These are phyloP conservation scores for Candida pseudofarinosa DNA, from an alignment of 805 yeast species.

Conservation along the genomic window DNA sequence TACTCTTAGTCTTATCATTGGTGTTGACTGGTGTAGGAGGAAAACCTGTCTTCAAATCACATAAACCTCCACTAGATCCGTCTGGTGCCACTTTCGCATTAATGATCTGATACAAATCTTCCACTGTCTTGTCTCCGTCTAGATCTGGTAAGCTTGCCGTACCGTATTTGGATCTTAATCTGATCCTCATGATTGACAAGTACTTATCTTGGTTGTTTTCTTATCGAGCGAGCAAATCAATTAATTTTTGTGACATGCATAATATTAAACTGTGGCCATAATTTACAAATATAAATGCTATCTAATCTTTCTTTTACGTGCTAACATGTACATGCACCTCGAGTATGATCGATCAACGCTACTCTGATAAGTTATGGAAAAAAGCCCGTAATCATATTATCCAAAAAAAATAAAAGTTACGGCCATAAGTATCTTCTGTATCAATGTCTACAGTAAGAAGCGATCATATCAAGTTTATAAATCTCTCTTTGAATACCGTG, in stretches of 20 bases:
- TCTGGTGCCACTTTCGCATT: background rate
- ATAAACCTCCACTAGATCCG: conserved; percentile 2
- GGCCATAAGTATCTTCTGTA: too few species aligned
- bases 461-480: too few species aligned
- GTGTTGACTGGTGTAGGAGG: conserved; percentile 52
- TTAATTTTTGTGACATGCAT: background rate
- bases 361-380: too few species aligned
- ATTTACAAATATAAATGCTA: too few species aligned
- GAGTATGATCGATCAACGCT: too few species aligned
- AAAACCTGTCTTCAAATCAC: conserved; percentile 48
- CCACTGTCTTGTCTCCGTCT: conserved; percentile 3
- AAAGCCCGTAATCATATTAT: too few species aligned
- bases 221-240: background rate
- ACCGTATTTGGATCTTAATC: conserved; percentile 11
- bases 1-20: conserved; percentile 11
- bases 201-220: background rate
- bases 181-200: conserved; percentile 10
- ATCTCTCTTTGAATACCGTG: too few species aligned
- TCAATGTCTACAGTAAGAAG: too few species aligned
- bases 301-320: too few species aligned
- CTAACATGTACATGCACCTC: too few species aligned
- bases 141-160: background rate
- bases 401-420: too few species aligned
- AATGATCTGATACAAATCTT: conserved; percentile 7
- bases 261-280: too few species aligned